Conservation (phyloP, 257 asterid genomes). For the Ilex asprella region DNA sequence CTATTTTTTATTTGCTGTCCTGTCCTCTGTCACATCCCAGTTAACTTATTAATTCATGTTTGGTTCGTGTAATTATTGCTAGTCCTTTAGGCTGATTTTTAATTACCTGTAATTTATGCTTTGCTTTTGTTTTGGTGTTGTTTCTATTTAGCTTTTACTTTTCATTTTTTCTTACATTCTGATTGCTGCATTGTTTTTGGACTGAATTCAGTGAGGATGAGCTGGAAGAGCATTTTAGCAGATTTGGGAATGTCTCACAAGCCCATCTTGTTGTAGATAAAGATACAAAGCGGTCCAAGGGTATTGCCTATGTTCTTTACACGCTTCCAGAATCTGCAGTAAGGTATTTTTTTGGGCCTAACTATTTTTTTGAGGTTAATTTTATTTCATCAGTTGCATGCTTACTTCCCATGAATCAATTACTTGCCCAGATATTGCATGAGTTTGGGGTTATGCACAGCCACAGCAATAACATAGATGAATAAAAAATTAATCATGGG, state of each 20-base stretch:
- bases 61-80: background rate
- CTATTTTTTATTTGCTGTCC: background rate
- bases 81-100: background rate
- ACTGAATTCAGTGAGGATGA: slow-evolving; percentile 67
- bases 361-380: background rate
- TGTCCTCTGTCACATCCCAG: too few relatives aligned
- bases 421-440: too few relatives aligned
- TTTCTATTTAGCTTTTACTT: too few relatives aligned
- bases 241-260: slow-evolving; percentile 57
- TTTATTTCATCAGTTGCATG: background rate
- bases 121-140: background rate
- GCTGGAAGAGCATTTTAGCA: slow-evolving; percentile 61
- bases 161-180: background rate
- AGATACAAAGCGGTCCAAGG: slow-evolving; percentile 85
- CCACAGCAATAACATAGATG: too few relatives aligned
- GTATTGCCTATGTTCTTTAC: slow-evolving; percentile 71
- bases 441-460: too few relatives aligned
- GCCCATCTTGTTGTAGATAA: slow-evolving; percentile 87
- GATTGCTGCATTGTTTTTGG: background rate
- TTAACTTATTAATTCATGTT: background rate
- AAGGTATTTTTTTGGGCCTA: slow-evolving; percentile 38
- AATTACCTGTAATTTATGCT: background rate
- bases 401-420: too few relatives aligned
- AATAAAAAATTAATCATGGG: too few relatives aligned
- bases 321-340: slow-evolving; percentile 81